Evolutionary conservation across 2,329 filamentous ascomycete species (phyloP).

Genomic region (Gaeumannomyces sp.): DNA sequence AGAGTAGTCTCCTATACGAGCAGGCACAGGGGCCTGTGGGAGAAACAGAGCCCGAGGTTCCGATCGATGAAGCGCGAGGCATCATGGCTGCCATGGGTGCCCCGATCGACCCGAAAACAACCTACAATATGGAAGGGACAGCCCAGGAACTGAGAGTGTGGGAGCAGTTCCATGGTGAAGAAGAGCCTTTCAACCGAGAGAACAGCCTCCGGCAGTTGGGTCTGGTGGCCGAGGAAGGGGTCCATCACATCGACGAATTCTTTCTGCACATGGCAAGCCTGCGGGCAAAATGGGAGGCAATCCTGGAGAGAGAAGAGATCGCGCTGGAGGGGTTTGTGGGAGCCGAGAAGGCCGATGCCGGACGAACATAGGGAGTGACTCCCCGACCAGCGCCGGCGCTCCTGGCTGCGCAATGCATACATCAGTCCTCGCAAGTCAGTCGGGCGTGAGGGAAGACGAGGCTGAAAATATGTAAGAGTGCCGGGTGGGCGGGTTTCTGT

Average conservation of each 20-base stretch:
- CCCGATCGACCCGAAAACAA: constrained; percentile 14
- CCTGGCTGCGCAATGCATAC: neutral
- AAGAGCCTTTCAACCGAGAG: constrained; percentile 10
- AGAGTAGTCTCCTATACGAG: constrained; percentile 16
- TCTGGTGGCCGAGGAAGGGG: constrained; percentile 15
- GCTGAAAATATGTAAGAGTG: neutral
- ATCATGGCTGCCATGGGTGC: constrained; percentile 24
- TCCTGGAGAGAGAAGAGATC: constrained; percentile 20
- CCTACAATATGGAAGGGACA: constrained; percentile 20
- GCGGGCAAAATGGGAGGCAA: constrained; percentile 15
- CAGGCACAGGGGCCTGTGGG: neutral
- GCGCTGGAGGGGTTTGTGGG: constrained; percentile 17
- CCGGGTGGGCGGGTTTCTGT: constrained; percentile 38
- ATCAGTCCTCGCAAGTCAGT: neutral
- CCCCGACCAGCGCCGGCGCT: neutral
- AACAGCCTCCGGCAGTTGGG: constrained; percentile 16
- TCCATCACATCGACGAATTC: constrained; percentile 19
- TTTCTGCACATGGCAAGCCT: constrained; percentile 19
- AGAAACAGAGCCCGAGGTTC: constrained; percentile 11
- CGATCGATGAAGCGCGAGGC: constrained; percentile 19
- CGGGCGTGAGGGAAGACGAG: neutral
- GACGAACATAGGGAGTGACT: neutral
- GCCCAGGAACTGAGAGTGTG: constrained; percentile 12
- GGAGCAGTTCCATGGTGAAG: constrained; percentile 7
- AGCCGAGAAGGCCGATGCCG: constrained; percentile 13